These are phyloP conservation scores for Sarocladium strictum DNA, from an alignment of 2,329 filamentous ascomycete species.

Conservation along the genomic window DNA sequence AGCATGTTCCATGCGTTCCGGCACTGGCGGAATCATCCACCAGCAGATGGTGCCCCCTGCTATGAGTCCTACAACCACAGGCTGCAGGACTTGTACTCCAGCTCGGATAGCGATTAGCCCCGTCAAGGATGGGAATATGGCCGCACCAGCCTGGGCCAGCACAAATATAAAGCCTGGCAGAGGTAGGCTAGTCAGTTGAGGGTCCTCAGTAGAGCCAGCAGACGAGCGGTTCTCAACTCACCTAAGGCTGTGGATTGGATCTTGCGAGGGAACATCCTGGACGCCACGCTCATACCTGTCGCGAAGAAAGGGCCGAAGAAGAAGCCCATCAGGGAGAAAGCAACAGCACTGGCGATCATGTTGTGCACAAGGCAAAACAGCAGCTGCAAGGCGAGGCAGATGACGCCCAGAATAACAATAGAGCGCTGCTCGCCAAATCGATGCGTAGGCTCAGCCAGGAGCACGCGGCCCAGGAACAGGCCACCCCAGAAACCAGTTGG, in stretches of 20 bases:
- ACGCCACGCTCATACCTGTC: constrained; percentile 8
- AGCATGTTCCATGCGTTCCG: not conserved
- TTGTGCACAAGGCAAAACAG: constrained; percentile 10
- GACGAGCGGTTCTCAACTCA: not conserved
- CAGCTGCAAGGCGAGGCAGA: constrained; percentile 5
- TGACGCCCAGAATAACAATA: not conserved
- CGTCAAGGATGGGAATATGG: constrained; percentile 8
- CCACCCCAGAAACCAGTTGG: constrained; percentile 10
- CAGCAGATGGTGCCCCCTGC: constrained; percentile 10
- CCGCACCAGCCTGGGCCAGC: constrained; percentile 7
- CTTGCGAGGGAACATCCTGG: constrained; percentile 7
- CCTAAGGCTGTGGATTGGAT: constrained; percentile 11
- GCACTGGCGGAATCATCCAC: constrained; percentile 11
- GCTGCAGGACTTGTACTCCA: constrained; percentile 9
- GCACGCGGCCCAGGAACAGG: constrained; percentile 4
- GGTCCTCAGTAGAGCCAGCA: not conserved
- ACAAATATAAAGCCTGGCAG: constrained; percentile 6
- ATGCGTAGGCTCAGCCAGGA: constrained; percentile 10
- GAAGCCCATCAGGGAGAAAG: constrained; percentile 8
- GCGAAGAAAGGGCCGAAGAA: constrained; percentile 10
- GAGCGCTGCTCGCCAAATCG: constrained; percentile 7
- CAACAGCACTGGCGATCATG: constrained; percentile 5
- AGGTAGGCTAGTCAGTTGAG: not conserved
- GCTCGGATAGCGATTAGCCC: constrained; percentile 5
- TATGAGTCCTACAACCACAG: constrained; percentile 8